Percentiles rank a stretch among this genome's conserved stretches.
phyloP scores from a whole-genome alignment of 176 grass and related monocot species.

The Thalia dealbata region DNA sequence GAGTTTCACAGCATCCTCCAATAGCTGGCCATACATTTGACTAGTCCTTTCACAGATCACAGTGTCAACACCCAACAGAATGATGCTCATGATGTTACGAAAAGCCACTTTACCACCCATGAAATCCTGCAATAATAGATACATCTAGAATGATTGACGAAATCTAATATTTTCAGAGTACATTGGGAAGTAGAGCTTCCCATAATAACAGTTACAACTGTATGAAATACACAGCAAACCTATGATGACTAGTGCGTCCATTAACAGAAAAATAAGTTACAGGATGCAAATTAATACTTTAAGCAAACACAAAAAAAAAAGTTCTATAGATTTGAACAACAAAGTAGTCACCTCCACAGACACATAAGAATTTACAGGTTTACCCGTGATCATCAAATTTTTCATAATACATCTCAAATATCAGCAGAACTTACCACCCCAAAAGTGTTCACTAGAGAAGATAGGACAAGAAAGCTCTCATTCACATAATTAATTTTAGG shows the following conservation, averaged over 20 bases:
- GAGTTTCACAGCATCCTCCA: slow-evolving; percentile 77
- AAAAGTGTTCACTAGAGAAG: not conserved
- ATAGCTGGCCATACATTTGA: slow-evolving; percentile 60
- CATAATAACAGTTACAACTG: not conserved
- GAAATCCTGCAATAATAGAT: slow-evolving; percentile 59
- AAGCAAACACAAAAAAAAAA: not conserved
- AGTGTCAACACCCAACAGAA: slow-evolving; percentile 61
- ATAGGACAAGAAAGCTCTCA: not conserved
- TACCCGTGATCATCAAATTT: no score
- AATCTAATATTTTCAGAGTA: slow-evolving; percentile 1
- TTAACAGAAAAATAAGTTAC: no score
- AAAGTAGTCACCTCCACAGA: not conserved
- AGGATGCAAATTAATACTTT: no score
- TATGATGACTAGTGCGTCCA: no score
- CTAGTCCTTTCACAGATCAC: slow-evolving; percentile 66
- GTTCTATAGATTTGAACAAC: not conserved
- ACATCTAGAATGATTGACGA: slow-evolving; percentile 11
- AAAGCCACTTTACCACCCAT: slow-evolving; percentile 83
- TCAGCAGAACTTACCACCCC: no score
- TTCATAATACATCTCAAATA: no score
- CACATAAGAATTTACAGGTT: no score
- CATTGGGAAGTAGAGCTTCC: not conserved
- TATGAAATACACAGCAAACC: no score
- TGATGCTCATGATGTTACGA: slow-evolving; percentile 86
- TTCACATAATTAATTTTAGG: not conserved